These are phyloP conservation scores for Carex sylvatica DNA, from an alignment of 202 grass and related monocot genomes.

Conservation along the genomic window DNA sequence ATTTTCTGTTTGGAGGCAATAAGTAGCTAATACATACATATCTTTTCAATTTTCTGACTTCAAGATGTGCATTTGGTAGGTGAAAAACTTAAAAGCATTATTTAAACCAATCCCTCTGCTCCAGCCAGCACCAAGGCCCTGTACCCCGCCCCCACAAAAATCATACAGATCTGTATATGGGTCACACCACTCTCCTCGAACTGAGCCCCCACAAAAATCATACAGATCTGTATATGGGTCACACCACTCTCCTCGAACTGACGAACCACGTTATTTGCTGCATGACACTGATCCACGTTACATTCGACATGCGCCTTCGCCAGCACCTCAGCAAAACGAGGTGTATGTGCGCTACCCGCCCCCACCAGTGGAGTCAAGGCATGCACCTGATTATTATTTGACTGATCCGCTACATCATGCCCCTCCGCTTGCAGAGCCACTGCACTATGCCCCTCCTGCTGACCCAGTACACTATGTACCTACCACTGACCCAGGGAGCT, in stretches of 20 bases:
- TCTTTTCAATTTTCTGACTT: not conserved
- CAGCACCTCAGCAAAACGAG: not conserved
- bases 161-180: too few species aligned
- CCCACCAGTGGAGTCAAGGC: not conserved
- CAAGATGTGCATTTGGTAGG: slow-evolving; percentile 6
- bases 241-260: not conserved
- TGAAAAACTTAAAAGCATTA: slow-evolving; percentile 13
- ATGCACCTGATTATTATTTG: slow-evolving; percentile 24
- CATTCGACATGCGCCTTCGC: not conserved
- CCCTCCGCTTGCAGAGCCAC: not conserved
- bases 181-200: too few species aligned
- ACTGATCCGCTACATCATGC: not conserved
- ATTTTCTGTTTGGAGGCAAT: not conserved
- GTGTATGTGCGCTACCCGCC: not conserved
- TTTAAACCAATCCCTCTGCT: slow-evolving; percentile 3
- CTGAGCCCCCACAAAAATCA: too few species aligned
- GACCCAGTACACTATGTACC: not conserved
- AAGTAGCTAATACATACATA: not conserved
- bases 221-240: not conserved
- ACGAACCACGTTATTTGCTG: not conserved
- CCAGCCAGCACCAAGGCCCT: not conserved
- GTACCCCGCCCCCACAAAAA: not conserved
- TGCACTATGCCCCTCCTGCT: slow-evolving; percentile 6
- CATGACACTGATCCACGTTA: not conserved
- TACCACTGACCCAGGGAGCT: slow-evolving; percentile 11